Base-by-base conservation (phyloP, 1,284 basidiomycete species). In the Meira miltonrushii region DNA sequence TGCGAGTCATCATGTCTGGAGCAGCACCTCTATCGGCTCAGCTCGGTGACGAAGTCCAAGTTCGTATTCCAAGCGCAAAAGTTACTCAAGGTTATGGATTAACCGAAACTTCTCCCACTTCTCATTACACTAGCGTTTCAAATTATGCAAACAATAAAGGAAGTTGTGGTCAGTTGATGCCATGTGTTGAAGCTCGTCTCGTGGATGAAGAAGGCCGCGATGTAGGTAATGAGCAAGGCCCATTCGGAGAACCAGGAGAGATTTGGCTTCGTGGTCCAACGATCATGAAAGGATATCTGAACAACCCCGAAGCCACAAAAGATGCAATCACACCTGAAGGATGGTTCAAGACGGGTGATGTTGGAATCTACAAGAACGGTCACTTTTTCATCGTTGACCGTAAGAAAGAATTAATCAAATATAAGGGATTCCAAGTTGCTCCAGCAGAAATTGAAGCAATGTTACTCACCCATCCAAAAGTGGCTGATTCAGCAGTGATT, bases 1-100 rank as follows among this genome's bases (percentile, higher is more conserved):
- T 94, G 12, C 79, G 81, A 23, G 79, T 83, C 6, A 69, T 92
- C 51, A 82, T 86, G 66, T 88, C 85, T 1, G 91, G 89, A 5
- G 92, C 90, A 0, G 92, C 92, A 1, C 90, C 91, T 0, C 82
- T 92, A 6, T 85, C 87, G 1, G 80, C 81, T 0, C 82, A 84
- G 9, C 81, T 91, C 12, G 83, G 85, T 11, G 78, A 82, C 78
- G 82, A 85, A 65, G 76, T 88, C 38, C 78, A 82, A 46, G 78
- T 81, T 39, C 71, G 86, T 40, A 77, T 89, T 17, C 25, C 43
- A 46, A 33, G n/a, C n/a, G 44, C 0, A 12, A 56, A 21, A n/a
- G 72, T 80, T 39, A 78, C 78, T 1, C 79, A 81, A 60, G 79
- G 79, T 7, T 91, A 88, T 66, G 88, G 89, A 11, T 79, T 91